These are phyloP conservation scores for Alternaria arborescens DNA, from an alignment of 2,329 filamentous ascomycete genomes.

Conservation along the genomic window DNA sequence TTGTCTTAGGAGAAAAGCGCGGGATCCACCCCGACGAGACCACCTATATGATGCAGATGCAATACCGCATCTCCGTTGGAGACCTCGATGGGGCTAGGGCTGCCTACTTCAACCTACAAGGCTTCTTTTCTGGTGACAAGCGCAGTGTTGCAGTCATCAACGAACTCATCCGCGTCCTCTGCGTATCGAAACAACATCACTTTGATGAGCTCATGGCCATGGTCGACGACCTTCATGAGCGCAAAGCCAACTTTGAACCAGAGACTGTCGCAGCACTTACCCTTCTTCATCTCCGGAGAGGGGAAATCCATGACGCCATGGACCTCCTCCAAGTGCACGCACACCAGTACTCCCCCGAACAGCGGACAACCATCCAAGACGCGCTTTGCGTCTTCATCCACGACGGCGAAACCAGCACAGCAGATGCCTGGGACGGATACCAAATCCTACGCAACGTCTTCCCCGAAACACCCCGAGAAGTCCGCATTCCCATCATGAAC, in stretches of 20 bases:
- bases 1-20: constrained; percentile 71
- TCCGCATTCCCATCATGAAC: constrained; percentile 78
- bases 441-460: constrained; percentile 67
- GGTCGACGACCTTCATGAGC: constrained; percentile 75
- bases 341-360: constrained; percentile 72
- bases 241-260: constrained; percentile 72
- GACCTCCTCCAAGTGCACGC: constrained; percentile 82
- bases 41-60: constrained; percentile 78
- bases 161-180: constrained; percentile 74
- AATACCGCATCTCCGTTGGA: constrained; percentile 75
- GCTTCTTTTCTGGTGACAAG: constrained; percentile 63
- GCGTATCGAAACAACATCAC: constrained; percentile 66
- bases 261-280: constrained; percentile 79
- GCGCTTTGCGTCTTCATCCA: constrained; percentile 74
- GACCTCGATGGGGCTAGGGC: constrained; percentile 75
- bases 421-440: constrained; percentile 69
- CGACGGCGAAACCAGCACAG: constrained; percentile 71
- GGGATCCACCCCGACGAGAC: constrained; percentile 71
- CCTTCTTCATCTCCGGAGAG: constrained; percentile 75
- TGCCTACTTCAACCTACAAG: constrained; percentile 70
- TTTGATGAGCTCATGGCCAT: constrained; percentile 77
- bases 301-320: constrained; percentile 80
- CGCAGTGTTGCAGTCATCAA: constrained; percentile 73
- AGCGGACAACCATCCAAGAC: constrained; percentile 72
- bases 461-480: constrained; percentile 68